Conservation (phyloP, 2,329 filamentous ascomycete genomes). For the Achaetomium macrosporum region DNA sequence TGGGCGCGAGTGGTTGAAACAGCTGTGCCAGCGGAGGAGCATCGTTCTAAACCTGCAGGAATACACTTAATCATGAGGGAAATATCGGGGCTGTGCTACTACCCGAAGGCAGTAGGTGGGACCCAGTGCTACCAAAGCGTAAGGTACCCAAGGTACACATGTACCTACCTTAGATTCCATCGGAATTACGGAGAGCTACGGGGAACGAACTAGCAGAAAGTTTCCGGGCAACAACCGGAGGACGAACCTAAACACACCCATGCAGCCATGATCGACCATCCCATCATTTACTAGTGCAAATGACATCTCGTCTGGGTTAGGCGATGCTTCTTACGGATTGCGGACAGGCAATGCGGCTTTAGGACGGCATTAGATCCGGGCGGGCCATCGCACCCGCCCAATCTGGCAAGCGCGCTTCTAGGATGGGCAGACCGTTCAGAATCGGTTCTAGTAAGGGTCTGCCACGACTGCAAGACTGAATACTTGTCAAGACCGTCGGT, state of each 20-base stretch:
- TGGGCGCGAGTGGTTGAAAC: constrained; percentile 9
- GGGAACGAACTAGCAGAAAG: background rate
- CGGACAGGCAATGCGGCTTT: background rate
- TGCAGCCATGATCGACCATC: too few relatives aligned
- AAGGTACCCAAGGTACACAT: too few relatives aligned
- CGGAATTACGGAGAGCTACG: background rate
- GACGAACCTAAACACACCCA: too few relatives aligned
- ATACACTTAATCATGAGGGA: background rate
- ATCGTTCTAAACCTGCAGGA: background rate
- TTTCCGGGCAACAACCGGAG: background rate
- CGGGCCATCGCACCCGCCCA: background rate
- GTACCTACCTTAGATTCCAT: too few relatives aligned
- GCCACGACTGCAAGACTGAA: too few relatives aligned
- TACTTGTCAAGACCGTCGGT: background rate
- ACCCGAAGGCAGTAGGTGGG: background rate
- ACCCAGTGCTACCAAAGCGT: too few relatives aligned
- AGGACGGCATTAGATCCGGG: background rate
- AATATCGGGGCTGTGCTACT: constrained; percentile 8
- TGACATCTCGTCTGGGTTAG: too few relatives aligned
- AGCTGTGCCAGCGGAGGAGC: constrained; percentile 9
- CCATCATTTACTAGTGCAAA: too few relatives aligned
- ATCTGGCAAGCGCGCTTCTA: background rate
- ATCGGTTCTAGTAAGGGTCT: too few relatives aligned
- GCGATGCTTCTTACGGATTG: background rate
- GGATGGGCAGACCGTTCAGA: background rate